Evolutionary conservation across 768 basidiomycete species (phyloP).

Genomic region (Fomitopsis serialis): DNA sequence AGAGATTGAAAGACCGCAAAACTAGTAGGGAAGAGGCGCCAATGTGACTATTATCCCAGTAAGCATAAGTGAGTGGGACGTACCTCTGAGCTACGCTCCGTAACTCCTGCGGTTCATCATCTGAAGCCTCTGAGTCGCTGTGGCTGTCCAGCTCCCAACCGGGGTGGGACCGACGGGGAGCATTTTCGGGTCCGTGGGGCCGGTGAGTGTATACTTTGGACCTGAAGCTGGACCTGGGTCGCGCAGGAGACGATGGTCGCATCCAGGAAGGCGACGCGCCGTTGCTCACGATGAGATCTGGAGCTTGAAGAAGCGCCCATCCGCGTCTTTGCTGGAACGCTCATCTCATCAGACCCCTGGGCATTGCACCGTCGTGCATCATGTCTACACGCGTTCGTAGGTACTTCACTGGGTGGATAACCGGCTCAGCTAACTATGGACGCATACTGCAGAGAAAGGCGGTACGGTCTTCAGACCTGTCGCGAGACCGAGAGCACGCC

Average conservation of each 20-base stretch:
- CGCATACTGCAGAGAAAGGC: conserved; percentile 55
- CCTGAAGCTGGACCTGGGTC: too few species aligned
- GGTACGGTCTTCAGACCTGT: conserved; percentile 66
- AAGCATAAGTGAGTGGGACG: not conserved
- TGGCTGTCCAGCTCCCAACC: conserved; percentile 54
- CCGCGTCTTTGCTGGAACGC: too few species aligned
- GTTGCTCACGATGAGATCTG: not conserved
- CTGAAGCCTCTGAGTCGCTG: conserved; percentile 13
- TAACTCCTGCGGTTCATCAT: conserved; percentile 21
- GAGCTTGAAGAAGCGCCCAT: too few species aligned
- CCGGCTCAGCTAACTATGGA: conserved; percentile 1
- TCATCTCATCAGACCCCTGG: too few species aligned
- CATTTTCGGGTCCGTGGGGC: not conserved
- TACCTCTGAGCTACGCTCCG: conserved; percentile 58
- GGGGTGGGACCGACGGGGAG: conserved; percentile 54
- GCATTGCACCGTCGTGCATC: too few species aligned
- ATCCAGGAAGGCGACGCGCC: not conserved
- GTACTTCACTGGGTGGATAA: conserved; percentile 24
- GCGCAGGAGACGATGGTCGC: not conserved
- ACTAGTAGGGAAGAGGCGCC: conserved; percentile 29
- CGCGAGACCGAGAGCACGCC: conserved; percentile 46
- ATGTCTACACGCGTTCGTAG: conserved; percentile 56
- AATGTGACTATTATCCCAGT: too few species aligned
- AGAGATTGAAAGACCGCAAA: conserved; percentile 60
- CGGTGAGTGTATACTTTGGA: too few species aligned